Evolutionary conservation across 1,139 yeast genomes (phyloP).

Genomic region (Candida dubliniensis): DNA sequence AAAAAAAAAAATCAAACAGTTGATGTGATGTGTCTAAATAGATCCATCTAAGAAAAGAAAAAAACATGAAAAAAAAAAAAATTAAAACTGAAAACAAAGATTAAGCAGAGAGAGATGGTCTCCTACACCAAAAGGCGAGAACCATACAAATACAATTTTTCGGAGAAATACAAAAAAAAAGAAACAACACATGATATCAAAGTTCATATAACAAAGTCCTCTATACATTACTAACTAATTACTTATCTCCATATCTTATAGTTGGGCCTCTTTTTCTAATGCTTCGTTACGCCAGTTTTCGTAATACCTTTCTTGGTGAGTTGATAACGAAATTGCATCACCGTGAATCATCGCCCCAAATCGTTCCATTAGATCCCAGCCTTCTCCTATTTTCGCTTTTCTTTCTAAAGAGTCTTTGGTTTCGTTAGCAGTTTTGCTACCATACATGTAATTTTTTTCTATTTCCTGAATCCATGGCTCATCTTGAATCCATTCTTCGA

Average conservation of each 20-base stretch:
- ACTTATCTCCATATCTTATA: background rate
- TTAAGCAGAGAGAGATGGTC: too few relatives aligned
- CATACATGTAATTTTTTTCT: conserved; percentile 40
- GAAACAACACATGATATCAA: background rate
- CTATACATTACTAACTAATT: too few relatives aligned
- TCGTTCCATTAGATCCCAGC: conserved; percentile 30
- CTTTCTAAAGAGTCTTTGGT: conserved; percentile 22
- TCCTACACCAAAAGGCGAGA: too few relatives aligned
- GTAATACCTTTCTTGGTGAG: conserved; percentile 31
- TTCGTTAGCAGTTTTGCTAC: conserved; percentile 24
- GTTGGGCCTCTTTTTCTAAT: conserved; percentile 1
- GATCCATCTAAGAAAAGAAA: too few relatives aligned
- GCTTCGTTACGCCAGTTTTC: conserved; percentile 29
- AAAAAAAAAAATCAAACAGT: too few relatives aligned
- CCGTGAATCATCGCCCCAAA: conserved; percentile 42
- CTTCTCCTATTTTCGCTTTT: conserved; percentile 33
- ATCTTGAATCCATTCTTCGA: conserved; percentile 52
- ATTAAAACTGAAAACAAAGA: too few relatives aligned
- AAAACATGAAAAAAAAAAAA: too few relatives aligned
- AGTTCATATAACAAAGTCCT: background rate
- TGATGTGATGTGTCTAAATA: too few relatives aligned
- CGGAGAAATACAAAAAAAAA: conserved; percentile 1
- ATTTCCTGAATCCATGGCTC: conserved; percentile 55
- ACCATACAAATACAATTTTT: too few relatives aligned
- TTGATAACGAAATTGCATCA: conserved; percentile 27